phyloP scores from a whole-genome alignment of 345 rosid species.

The Trapa incisa region DNA sequence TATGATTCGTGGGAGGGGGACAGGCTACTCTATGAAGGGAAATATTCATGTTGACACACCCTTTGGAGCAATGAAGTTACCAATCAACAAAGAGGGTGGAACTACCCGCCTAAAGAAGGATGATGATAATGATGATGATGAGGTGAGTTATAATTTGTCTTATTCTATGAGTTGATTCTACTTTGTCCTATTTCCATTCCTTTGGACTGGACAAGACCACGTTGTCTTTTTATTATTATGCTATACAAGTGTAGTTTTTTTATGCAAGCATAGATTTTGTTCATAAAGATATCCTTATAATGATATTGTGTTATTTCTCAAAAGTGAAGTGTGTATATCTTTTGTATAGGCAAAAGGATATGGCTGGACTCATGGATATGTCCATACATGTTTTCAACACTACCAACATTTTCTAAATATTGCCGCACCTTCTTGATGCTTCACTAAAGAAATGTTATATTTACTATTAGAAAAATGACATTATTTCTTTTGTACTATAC shows the following conservation, averaged over 20 bases:
- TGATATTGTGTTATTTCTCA: too few relatives aligned
- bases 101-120: conserved; percentile 76
- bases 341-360: too few relatives aligned
- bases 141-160: conserved; percentile 21
- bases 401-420: too few relatives aligned
- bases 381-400: too few relatives aligned
- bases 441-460: too few relatives aligned
- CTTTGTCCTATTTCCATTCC: not conserved
- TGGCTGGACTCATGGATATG: too few relatives aligned
- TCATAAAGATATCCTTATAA: too few relatives aligned
- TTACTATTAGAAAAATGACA: too few relatives aligned
- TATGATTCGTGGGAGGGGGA: conserved; percentile 91
- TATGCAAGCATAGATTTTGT: not conserved
- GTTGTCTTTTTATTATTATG: not conserved
- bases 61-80: conserved; percentile 89
- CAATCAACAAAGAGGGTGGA: conserved; percentile 87
- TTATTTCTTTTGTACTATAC: too few relatives aligned
- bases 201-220: not conserved
- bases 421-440: too few relatives aligned
- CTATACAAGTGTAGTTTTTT: not conserved
- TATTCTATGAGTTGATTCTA: not conserved
- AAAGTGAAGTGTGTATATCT: too few relatives aligned
- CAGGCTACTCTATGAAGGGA: conserved; percentile 84
- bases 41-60: conserved; percentile 76
- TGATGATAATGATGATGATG: conserved; percentile 51